Evolutionary conservation across 371 early-diverging fungal genomes (phyloP).

Genomic region (Nematocida ausubeli): DNA sequence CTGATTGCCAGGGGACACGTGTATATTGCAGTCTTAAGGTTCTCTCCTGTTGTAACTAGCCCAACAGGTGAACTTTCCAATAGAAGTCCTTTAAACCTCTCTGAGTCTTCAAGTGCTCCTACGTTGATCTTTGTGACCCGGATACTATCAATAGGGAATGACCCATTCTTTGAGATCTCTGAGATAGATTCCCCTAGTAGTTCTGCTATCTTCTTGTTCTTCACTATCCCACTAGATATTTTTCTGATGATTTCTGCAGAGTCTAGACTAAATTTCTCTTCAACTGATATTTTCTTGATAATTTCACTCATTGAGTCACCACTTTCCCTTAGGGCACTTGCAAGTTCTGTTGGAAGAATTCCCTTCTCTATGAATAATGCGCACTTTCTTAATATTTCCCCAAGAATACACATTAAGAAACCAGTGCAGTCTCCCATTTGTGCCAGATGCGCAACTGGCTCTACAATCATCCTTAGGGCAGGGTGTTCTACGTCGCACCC

Average conservation of each 20-base stretch:
- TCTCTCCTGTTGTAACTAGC: conserved; percentile 58
- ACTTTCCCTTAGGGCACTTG: conserved; percentile 54
- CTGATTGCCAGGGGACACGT: conserved; percentile 86
- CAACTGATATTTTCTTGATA: conserved; percentile 6
- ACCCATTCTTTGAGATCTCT: conserved; percentile 33
- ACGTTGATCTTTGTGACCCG: conserved; percentile 77
- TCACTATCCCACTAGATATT: conserved; percentile 57
- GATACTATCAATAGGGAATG: conserved; percentile 63
- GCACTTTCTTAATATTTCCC: conserved; percentile 55
- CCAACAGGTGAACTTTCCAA: conserved; percentile 86
- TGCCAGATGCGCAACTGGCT: conserved; percentile 62
- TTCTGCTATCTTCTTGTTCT: conserved; percentile 42
- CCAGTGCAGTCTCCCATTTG: conserved; percentile 63
- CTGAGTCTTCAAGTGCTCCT: conserved; percentile 81
- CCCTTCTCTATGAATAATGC: conserved; percentile 57
- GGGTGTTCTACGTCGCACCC: conserved; percentile 65
- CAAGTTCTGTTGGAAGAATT: conserved; percentile 56
- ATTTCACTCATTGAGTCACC: conserved; percentile 22
- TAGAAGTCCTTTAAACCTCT: conserved; percentile 91
- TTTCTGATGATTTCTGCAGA: conserved; percentile 34
- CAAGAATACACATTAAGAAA: conserved; percentile 59
- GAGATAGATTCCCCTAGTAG: conserved; percentile 53
- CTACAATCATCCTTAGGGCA: conserved; percentile 60
- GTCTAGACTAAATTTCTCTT: conserved; percentile 26
- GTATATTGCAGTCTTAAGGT: conserved; percentile 81